A percentile compares a stretch with the other conserved stretches of the same genome.
These are phyloP conservation scores for Aaosphaeria pasadenensis DNA, from an alignment of 2,329 filamentous ascomycete genomes.

Conservation along the genomic window DNA sequence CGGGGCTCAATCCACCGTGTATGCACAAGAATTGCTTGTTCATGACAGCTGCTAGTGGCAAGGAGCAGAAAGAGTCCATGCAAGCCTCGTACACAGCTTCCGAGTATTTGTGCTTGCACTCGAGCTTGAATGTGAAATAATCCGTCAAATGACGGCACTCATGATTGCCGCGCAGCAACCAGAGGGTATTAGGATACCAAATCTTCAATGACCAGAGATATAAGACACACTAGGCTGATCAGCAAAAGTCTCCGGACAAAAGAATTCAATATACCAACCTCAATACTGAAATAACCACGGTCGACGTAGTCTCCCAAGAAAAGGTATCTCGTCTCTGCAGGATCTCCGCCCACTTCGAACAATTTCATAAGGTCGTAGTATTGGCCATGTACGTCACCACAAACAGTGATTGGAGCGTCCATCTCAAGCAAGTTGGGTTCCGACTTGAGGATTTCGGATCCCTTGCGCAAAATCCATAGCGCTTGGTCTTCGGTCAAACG, in stretches of 20 bases:
- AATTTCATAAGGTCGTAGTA: conserved; percentile 99
- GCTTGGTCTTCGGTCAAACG: conserved; percentile 96
- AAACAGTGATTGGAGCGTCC: conserved; percentile 98
- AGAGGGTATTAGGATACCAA: conserved; percentile 96
- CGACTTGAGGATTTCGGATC: conserved; percentile 79
- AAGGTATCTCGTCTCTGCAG: conserved; percentile 91
- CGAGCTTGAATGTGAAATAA: conserved; percentile 99
- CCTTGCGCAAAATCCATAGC: conserved; percentile 87
- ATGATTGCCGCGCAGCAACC: conserved; percentile 96
- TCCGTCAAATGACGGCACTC: conserved; percentile 98
- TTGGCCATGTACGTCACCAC: conserved; percentile 96
- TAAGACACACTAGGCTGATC: conserved; percentile 67
- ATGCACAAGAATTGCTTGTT: conserved; percentile 99
- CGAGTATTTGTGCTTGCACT: conserved; percentile 99
- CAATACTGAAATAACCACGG: conserved; percentile 97
- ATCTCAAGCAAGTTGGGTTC: conserved; percentile 98
- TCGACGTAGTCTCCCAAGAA: conserved; percentile 99
- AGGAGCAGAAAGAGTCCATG: conserved; percentile 94
- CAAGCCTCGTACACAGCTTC: conserved; percentile 95
- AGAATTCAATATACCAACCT: conserved; percentile 48
- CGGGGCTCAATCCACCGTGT: conserved; percentile 91
- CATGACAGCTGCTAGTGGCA: conserved; percentile 95
- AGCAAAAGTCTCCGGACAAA: background rate
- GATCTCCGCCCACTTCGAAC: conserved; percentile 96
- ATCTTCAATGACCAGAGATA: conserved; percentile 99